Base-by-base conservation (phyloP, 257 asterid species). In the Capsicum pubescens region DNA sequence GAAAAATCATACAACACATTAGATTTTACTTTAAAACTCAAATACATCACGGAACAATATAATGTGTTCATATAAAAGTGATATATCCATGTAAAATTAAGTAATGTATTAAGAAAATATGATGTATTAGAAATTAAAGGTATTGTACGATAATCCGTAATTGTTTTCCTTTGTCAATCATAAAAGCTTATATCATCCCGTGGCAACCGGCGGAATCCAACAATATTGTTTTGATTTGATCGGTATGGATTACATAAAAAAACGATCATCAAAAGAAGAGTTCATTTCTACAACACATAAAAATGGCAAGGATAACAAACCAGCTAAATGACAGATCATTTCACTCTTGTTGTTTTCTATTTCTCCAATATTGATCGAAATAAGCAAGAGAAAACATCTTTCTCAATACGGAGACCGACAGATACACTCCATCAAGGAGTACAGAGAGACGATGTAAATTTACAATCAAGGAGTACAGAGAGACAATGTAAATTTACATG, bases 201-300 rank as follows among this genome's bases (percentile, higher is more conserved):
- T 88, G 94, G 87, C 92, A 92, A 85, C 97, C 95, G 19, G 97
- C 95, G 8, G 97, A 91, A 55, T 95, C 98, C 86, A 95, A 81
- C 36, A 94, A 92, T 72, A 90, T 89, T 46, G 97, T 93, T 87
- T 94, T 94, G 90, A 95, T 95, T 8, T 95, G 97, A 82, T 95
- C 98, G 2, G 98, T 94, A 72, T 90, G 93, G 11, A 84, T 44
- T 7, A 72, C 55, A 52, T 16, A 39, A 15, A 57, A 16, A 55
- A 67, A 26, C 3, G 50, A 44, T 48, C 82, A n/a, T 21, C 58
- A 26, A 32, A 60, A 26, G 36, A 76, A 52, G 77, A 57, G 14
- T 32, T 50, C 82, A 76, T n/a, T 78, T 77, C 79, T 14, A 60
- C 16, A 12, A 39, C 12, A 39, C 84, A 56, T 66, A 72, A 71